Evolutionary conservation across 2,329 filamentous ascomycete genomes (phyloP).

Genomic region (Aspergillus proliferans): DNA sequence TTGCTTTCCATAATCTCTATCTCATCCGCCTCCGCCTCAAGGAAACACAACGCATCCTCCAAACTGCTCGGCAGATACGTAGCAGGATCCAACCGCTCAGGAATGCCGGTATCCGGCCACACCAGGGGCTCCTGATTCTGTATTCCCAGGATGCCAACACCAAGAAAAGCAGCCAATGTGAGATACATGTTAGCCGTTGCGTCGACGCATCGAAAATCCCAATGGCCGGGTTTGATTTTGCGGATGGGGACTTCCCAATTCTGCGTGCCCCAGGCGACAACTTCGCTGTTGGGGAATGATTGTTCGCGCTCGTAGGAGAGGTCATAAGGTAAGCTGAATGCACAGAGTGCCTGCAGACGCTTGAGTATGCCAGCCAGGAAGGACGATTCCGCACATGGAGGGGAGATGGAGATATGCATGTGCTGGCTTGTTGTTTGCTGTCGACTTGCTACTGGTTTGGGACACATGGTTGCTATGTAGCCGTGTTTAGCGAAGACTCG

Average conservation of each 20-base stretch:
- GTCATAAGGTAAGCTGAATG: slow-evolving; percentile 9
- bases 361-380: slow-evolving; percentile 11
- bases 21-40: background rate
- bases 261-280: slow-evolving; percentile 14
- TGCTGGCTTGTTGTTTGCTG: slow-evolving; percentile 8
- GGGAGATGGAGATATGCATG: slow-evolving; percentile 12
- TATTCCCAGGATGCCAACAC: slow-evolving; percentile 13
- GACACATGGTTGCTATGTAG: slow-evolving; percentile 12
- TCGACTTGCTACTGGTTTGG: slow-evolving; percentile 6
- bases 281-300: slow-evolving; percentile 4
- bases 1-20: background rate
- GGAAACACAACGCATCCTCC: background rate
- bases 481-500: slow-evolving; percentile 9
- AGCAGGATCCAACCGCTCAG: background rate
- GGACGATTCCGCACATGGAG: slow-evolving; percentile 1
- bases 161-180: slow-evolving; percentile 9
- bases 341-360: slow-evolving; percentile 6
- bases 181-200: slow-evolving; percentile 20
- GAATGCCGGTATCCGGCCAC: slow-evolving; percentile 4
- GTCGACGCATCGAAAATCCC: slow-evolving; percentile 17
- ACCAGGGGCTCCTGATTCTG: slow-evolving; percentile 2
- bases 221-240: slow-evolving; percentile 14
- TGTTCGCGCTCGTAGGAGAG: slow-evolving; percentile 8
- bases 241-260: slow-evolving; percentile 10
- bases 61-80: background rate